Conservation (phyloP, 2,329 filamentous ascomycete species). For the Fusarium cyanostomum region DNA sequence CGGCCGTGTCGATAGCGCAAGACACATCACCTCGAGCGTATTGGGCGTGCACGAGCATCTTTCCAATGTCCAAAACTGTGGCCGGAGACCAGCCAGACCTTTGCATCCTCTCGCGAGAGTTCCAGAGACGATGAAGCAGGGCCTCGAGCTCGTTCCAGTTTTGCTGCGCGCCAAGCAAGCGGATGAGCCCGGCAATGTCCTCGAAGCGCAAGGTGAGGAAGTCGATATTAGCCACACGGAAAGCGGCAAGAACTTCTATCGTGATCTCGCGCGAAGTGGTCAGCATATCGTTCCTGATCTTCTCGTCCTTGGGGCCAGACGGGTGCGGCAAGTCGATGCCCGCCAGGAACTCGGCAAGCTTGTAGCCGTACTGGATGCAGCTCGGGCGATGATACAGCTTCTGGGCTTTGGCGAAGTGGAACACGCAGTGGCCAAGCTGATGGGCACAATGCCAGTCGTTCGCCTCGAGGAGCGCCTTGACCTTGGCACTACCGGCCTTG, state of each 20-base stretch:
- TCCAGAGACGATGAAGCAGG: constrained; percentile 38
- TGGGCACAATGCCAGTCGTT: constrained; percentile 53
- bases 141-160: constrained; percentile 57
- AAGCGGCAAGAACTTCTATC: constrained; percentile 52
- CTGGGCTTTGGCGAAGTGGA: constrained; percentile 54
- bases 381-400: constrained; percentile 52
- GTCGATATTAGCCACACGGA: constrained; percentile 54
- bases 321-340: constrained; percentile 50
- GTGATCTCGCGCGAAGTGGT: constrained; percentile 38
- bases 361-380: constrained; percentile 55
- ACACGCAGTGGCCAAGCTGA: constrained; percentile 54
- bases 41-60: constrained; percentile 37
- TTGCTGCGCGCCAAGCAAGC: constrained; percentile 57
- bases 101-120: constrained; percentile 33
- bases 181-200: constrained; percentile 56
- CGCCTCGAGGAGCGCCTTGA: constrained; percentile 50
- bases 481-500: constrained; percentile 42
- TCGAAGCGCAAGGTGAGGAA: constrained; percentile 54
- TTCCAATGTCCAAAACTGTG: constrained; percentile 37
- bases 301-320: constrained; percentile 43
- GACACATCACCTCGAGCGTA: constrained; percentile 21
- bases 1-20: constrained; percentile 37
- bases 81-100: constrained; percentile 34
- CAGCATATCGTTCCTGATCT: constrained; percentile 29
- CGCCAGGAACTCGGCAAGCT: constrained; percentile 55